Conservation (phyloP, 2,329 filamentous ascomycete species). For the Colletotrichum lindemuthianum region DNA sequence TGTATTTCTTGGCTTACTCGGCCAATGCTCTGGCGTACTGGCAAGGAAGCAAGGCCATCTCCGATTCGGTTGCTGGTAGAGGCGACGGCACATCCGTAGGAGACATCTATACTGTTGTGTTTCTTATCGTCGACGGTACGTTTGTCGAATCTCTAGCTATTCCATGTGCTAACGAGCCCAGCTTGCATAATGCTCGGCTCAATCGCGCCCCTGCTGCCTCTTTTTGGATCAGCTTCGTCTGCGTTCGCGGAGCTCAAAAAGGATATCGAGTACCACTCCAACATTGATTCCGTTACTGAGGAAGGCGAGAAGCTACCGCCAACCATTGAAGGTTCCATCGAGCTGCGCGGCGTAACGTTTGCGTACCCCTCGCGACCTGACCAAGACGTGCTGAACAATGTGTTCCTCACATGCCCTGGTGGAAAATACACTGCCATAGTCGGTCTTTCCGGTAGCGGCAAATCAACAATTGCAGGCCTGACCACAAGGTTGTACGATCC, state of each 20-base stretch:
- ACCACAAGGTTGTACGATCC: slow-evolving; percentile 68
- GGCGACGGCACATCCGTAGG: slow-evolving; percentile 51
- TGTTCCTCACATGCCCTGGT: slow-evolving; percentile 59
- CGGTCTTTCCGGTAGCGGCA: slow-evolving; percentile 67
- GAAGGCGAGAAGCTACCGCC: slow-evolving; percentile 53
- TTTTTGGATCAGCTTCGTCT: slow-evolving; percentile 67
- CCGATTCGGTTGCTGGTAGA: slow-evolving; percentile 48
- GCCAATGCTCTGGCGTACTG: slow-evolving; percentile 76
- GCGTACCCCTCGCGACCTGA: slow-evolving; percentile 56
- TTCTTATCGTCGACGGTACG: slow-evolving; percentile 69
- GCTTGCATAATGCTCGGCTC: slow-evolving; percentile 70
- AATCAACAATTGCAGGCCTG: slow-evolving; percentile 66
- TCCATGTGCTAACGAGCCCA: slow-evolving; percentile 46
- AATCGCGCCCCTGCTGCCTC: slow-evolving; percentile 70
- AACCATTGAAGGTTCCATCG: slow-evolving; percentile 59
- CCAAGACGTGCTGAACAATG: slow-evolving; percentile 52
- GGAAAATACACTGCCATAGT: slow-evolving; percentile 66
- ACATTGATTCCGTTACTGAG: slow-evolving; percentile 55
- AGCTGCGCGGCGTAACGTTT: slow-evolving; percentile 55
- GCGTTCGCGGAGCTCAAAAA: slow-evolving; percentile 67
- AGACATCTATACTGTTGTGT: slow-evolving; percentile 71
- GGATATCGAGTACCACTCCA: slow-evolving; percentile 63
- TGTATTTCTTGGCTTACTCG: slow-evolving; percentile 75
- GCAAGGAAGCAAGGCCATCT: slow-evolving; percentile 68
- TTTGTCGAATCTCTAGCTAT: background rate